phyloP scores from a whole-genome alignment of 2,329 filamentous ascomycete genomes.

The Fusarium sp. region DNA sequence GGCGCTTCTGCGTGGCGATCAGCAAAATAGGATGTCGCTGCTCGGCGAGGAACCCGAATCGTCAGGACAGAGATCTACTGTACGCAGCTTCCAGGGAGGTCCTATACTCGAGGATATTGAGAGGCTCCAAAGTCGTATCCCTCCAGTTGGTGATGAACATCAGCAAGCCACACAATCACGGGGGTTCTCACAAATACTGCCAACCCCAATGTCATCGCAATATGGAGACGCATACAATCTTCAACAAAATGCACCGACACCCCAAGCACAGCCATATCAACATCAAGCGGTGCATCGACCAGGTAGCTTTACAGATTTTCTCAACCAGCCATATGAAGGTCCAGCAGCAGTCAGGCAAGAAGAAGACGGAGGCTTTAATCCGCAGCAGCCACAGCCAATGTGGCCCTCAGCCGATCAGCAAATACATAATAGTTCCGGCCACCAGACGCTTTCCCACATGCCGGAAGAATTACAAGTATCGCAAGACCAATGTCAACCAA shows the following conservation, averaged over 20 bases:
- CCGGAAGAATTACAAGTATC: not conserved
- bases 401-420: not conserved
- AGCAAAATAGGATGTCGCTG: no score
- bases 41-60: no score
- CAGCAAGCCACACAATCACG: not conserved
- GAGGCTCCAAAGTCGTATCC: not conserved
- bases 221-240: not conserved
- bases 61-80: no score
- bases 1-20: not conserved
- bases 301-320: no score
- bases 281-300: not conserved
- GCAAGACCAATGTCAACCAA: not conserved
- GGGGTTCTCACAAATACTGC: not conserved
- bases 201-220: not conserved
- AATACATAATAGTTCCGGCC: no score
- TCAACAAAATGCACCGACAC: not conserved
- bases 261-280: not conserved
- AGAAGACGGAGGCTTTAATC: not conserved
- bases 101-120: constrained; percentile 6
- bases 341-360: not conserved
- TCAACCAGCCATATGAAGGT: not conserved
- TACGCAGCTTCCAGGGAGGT: constrained; percentile 2
- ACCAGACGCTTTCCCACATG: not conserved
- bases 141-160: not conserved
- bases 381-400: no score